Evolutionary conservation across 495 filamentous ascomycete genomes (phyloP).

Genomic region (Lasiosphaeris hirsuta): DNA sequence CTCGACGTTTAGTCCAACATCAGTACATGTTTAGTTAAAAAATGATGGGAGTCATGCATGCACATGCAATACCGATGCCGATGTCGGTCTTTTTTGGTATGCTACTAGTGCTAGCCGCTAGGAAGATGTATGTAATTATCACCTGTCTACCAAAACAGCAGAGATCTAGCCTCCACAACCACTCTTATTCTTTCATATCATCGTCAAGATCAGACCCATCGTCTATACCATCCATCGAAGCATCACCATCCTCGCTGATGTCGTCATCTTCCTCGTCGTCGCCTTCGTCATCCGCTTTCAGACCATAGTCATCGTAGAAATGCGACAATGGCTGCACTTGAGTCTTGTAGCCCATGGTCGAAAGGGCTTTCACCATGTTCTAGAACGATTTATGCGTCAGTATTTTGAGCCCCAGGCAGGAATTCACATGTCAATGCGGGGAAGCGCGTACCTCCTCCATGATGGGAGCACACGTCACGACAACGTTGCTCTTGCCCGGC

Average conservation of each 20-base stretch:
- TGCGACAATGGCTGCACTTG: slow-evolving; percentile 68
- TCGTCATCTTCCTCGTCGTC: slow-evolving; percentile 64
- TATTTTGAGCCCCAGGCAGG: slow-evolving; percentile 12
- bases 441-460: slow-evolving; percentile 66
- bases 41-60: no score
- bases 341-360: slow-evolving; percentile 71
- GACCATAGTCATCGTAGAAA: slow-evolving; percentile 90
- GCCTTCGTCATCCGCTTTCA: slow-evolving; percentile 66
- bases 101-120: no score
- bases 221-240: no score
- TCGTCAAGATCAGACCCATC: no score
- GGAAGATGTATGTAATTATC: no score
- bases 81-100: no score
- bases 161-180: no score
- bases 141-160: no score
- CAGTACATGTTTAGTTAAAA: no score
- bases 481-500: slow-evolving; percentile 71
- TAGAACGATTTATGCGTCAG: slow-evolving; percentile 31
- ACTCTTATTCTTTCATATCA: no score
- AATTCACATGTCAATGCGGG: slow-evolving; percentile 20
- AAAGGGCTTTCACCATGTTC: slow-evolving; percentile 69
- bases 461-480: slow-evolving; percentile 83
- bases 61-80: no score
- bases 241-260: slow-evolving; percentile 56
- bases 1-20: no score